phyloP scores from a whole-genome alignment of 805 yeast genomes.

The Pichia exigua region DNA sequence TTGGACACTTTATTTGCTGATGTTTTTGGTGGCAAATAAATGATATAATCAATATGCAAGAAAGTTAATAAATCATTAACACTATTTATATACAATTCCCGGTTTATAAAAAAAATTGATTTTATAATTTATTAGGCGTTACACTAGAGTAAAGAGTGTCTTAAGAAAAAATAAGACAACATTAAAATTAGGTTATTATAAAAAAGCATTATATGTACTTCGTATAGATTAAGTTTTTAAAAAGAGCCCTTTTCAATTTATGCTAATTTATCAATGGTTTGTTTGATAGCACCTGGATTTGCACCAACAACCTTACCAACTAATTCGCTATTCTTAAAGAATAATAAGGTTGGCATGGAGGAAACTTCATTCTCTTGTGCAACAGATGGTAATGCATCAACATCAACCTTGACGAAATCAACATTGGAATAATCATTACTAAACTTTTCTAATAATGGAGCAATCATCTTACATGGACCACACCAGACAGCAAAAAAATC shows the following conservation, averaged over 20 bases:
- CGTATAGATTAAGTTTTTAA: not conserved
- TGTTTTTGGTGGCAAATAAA: constrained; percentile 19
- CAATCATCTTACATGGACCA: constrained; percentile 97
- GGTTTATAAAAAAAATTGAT: not conserved
- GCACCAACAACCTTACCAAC: constrained; percentile 84
- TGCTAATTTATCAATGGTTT: constrained; percentile 34
- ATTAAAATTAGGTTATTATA: not conserved
- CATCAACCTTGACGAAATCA: constrained; percentile 84
- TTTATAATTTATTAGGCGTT: not conserved
- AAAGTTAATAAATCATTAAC: not conserved
- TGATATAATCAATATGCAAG: not conserved
- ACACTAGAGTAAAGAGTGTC: no score
- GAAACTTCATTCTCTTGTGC: constrained; percentile 57
- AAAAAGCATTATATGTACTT: not conserved
- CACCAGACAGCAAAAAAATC: constrained; percentile 98
- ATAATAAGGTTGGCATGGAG: constrained; percentile 56
- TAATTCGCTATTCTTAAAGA: constrained; percentile 77
- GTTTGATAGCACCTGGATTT: constrained; percentile 76
- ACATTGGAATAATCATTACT: constrained; percentile 57
- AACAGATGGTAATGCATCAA: constrained; percentile 72
- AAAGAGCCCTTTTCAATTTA: constrained; percentile 8
- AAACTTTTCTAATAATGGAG: constrained; percentile 85
- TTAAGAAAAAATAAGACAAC: no score
- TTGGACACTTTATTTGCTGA: constrained; percentile 68
- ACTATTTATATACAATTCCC: not conserved